Conservation (phyloP, 1,284 basidiomycete species). For the Apiotrichum laibachii region DNA sequence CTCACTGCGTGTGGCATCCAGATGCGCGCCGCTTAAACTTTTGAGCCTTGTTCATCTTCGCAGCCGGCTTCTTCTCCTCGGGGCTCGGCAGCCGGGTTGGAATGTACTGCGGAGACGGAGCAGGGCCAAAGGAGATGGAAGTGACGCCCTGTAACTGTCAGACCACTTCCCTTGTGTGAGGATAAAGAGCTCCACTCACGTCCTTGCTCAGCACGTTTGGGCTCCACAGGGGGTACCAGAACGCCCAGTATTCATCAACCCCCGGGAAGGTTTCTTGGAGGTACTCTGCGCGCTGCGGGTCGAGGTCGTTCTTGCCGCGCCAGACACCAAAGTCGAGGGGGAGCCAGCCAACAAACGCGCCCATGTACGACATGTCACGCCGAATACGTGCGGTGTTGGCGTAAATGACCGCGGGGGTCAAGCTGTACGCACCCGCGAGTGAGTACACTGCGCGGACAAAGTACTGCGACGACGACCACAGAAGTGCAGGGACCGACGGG, state of each 20-base stretch:
- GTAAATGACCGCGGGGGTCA: neutral
- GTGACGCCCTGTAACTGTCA: neutral
- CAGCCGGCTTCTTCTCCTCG: neutral
- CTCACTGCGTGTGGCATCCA: constrained; percentile 2
- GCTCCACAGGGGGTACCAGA: constrained; percentile 2
- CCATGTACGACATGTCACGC: neutral
- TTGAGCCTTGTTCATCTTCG: neutral
- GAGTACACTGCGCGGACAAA: neutral
- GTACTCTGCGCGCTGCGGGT: neutral
- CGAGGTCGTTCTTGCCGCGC: constrained; percentile 7
- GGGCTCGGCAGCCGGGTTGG: neutral
- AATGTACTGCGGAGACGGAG: neutral
- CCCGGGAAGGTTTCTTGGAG: neutral
- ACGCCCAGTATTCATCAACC: neutral
- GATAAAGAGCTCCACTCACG: no score
- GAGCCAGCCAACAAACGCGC: constrained; percentile 16
- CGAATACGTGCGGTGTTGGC: constrained; percentile 1
- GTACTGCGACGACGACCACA: constrained; percentile 5
- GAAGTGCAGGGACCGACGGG: constrained; percentile 5
- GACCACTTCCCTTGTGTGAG: neutral
- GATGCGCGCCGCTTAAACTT: neutral
- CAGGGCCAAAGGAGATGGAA: constrained; percentile 1
- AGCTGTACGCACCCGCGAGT: neutral
- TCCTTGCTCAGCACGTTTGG: neutral
- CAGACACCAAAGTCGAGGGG: constrained; percentile 8